These are phyloP conservation scores for Rheum nobile DNA, from an alignment of 148 eudicot species.

Conservation along the genomic window DNA sequence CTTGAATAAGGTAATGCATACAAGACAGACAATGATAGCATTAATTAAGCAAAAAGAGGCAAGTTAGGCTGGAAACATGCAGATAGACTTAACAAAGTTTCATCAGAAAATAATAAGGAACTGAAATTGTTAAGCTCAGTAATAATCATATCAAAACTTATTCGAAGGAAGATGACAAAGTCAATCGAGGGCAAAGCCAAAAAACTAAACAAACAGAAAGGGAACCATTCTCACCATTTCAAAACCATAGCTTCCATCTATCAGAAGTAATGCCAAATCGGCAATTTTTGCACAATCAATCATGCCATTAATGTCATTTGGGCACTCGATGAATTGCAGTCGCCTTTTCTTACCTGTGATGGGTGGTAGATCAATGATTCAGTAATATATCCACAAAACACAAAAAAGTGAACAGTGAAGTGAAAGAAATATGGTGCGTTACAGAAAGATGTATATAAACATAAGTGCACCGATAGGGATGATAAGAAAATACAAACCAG, in stretches of 20 bases:
- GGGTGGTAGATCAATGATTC: background rate
- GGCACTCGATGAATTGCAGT: constrained; percentile 89
- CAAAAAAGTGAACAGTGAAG: background rate
- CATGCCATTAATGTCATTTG: constrained; percentile 95
- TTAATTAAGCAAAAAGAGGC: background rate
- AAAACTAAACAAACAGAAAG: background rate
- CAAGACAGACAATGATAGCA: background rate
- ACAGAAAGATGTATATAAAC: background rate
- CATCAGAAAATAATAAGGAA: background rate
- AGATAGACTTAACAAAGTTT: background rate
- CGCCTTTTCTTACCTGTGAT: constrained; percentile 76
- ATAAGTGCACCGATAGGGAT: background rate
- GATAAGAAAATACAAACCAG: constrained; percentile 39
- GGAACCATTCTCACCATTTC: constrained; percentile 67
- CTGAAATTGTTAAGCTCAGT: background rate
- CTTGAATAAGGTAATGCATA: background rate
- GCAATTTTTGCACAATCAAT: constrained; percentile 92
- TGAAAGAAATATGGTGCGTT: background rate
- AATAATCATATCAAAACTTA: background rate
- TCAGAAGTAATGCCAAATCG: constrained; percentile 78
- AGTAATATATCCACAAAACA: background rate
- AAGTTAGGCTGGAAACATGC: background rate
- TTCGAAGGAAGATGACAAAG: background rate
- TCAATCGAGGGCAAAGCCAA: background rate
- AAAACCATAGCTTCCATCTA: constrained; percentile 94